Percentiles rank a stretch among this genome's conserved stretches.
Evolutionary conservation across 768 basidiomycete genomes (phyloP).

Genomic region (Naganishia kalamii): DNA sequence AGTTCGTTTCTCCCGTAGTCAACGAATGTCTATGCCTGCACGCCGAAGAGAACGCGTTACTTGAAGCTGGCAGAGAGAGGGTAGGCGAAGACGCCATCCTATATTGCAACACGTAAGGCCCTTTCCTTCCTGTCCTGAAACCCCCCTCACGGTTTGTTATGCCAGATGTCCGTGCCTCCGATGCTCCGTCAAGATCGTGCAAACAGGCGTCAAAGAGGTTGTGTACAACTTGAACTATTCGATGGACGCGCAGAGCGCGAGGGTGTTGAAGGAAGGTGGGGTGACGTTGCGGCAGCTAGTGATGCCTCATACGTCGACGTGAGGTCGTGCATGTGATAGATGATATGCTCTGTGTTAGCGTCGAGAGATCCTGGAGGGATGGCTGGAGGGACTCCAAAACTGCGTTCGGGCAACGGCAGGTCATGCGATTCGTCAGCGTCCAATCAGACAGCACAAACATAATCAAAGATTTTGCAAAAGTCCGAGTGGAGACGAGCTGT

Average conservation of each 20-base stretch:
- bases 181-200: constrained; percentile 95
- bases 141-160: not conserved
- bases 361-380: too few species aligned
- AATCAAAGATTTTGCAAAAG: too few species aligned
- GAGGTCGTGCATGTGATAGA: too few species aligned
- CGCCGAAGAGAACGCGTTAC: constrained; percentile 92
- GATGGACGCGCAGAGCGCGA: constrained; percentile 85
- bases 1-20: constrained; percentile 34
- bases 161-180: constrained; percentile 91
- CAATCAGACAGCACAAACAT: not conserved
- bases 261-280: constrained; percentile 70
- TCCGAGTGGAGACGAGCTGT: too few species aligned
- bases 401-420: too few species aligned
- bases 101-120: constrained; percentile 91
- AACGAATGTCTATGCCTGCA: constrained; percentile 89
- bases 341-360: too few species aligned
- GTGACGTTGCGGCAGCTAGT: constrained; percentile 65
- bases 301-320: constrained; percentile 8
- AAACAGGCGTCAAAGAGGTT: constrained; percentile 82
- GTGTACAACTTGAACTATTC: constrained; percentile 93
- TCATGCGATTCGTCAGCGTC: not conserved
- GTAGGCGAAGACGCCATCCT: constrained; percentile 65
- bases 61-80: constrained; percentile 88
- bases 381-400: too few species aligned
- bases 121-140: not conserved